Percentiles rank a stretch among this genome's conserved stretches.
Conservation (phyloP, 495 filamentous ascomycete species). For the Wilcoxina mikolae region DNA sequence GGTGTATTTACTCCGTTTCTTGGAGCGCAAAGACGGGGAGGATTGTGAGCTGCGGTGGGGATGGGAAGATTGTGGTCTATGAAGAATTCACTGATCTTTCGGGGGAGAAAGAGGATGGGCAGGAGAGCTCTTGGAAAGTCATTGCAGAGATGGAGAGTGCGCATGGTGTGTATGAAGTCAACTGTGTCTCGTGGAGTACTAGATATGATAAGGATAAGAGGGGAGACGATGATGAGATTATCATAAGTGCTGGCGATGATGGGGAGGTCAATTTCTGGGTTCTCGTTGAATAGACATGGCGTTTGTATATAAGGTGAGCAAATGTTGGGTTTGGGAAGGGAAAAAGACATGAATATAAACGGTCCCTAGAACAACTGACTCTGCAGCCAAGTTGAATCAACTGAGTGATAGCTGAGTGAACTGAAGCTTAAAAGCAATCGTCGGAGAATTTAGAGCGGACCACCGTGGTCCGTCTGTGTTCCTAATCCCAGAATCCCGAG, state of each 20-base stretch:
- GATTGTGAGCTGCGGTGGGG: conserved; percentile 69
- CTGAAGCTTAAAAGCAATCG: no score
- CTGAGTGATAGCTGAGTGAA: no score
- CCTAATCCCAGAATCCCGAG: no score
- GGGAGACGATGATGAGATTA: conserved; percentile 50
- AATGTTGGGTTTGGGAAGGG: no score
- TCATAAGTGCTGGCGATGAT: conserved; percentile 70
- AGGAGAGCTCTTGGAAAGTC: conserved; percentile 49
- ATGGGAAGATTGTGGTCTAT: conserved; percentile 73
- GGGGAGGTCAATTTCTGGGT: conserved; percentile 59
- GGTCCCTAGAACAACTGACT: no score
- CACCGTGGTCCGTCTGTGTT: no score
- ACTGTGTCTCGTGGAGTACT: conserved; percentile 69
- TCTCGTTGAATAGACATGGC: not conserved
- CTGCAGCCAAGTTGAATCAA: no score
- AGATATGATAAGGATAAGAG: conserved; percentile 39
- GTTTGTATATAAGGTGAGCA: no score
- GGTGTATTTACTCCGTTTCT: conserved; percentile 61
- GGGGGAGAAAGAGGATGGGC: conserved; percentile 30
- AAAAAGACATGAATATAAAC: no score
- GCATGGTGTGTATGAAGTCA: conserved; percentile 86
- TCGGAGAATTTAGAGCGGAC: no score
- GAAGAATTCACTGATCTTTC: conserved; percentile 35
- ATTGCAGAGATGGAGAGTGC: conserved; percentile 49
- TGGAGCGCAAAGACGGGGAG: conserved; percentile 66